Evolutionary conservation across 805 yeast genomes (phyloP).

Genomic region (Suhomyces pyralidae): DNA sequence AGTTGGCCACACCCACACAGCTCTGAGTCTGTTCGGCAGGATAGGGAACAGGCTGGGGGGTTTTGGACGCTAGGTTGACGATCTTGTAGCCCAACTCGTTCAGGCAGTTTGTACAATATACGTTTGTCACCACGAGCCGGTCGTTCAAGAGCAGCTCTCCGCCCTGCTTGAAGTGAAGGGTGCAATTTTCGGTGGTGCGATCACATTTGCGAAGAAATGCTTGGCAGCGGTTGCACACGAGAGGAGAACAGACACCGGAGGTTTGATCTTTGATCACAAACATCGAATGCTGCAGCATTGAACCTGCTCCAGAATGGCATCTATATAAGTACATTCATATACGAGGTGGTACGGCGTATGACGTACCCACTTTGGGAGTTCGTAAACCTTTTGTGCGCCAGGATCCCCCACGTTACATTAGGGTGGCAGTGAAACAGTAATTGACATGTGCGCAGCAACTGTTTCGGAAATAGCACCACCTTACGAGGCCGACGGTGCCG

Average conservation of each 20-base stretch:
- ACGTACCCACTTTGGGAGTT: background rate
- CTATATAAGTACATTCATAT: background rate
- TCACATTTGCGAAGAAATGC: background rate
- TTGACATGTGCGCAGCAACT: too few species aligned
- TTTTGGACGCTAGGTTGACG: slow-evolving; percentile 2
- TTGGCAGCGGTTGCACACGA: background rate
- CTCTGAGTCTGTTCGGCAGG: background rate
- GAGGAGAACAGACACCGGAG: background rate
- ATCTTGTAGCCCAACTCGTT: slow-evolving; percentile 14
- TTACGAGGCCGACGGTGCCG: too few species aligned
- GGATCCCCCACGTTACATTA: background rate
- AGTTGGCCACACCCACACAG: slow-evolving; percentile 8
- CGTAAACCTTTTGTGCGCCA: background rate
- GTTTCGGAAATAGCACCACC: too few species aligned
- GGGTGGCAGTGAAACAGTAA: too few species aligned
- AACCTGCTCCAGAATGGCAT: background rate
- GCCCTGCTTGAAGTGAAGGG: background rate
- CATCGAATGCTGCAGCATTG: background rate
- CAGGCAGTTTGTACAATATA: background rate
- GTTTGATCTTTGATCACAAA: background rate
- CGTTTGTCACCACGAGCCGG: background rate
- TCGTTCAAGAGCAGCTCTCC: background rate
- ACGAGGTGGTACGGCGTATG: background rate
- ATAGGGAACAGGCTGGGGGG: slow-evolving; percentile 2
- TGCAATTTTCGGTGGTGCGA: background rate